Evolutionary conservation across 805 yeast species (phyloP), one percentile per base, ranked within the genome.

Genomic region (Brettanomyces custersianus): DNA sequence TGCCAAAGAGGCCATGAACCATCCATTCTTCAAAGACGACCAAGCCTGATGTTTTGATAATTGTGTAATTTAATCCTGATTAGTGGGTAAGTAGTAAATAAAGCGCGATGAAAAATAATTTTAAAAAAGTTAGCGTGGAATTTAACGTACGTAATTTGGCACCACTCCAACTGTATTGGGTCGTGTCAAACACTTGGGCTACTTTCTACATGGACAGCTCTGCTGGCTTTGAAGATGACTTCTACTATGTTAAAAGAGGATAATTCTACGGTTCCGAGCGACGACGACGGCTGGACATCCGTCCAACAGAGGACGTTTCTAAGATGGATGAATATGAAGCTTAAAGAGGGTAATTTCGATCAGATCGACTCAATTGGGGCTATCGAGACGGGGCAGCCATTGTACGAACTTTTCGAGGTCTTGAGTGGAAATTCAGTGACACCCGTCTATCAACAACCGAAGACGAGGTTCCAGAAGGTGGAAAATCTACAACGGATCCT

Each of bases 1-100:
- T 4, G 95, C 96, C 2, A 66, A 72, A 55, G 95, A 87, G 57
- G 94, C 95, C 13, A 74, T 85, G 86, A 72, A 56, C 3, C 95
- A 87, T 60, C 54, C 57, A 5, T 55, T 54, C 40, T 55, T 55
- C 37, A 48, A 48, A n/a, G n/a, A n/a, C n/a, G n/a, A n/a, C n/a
- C n/a, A n/a, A n/a, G n/a, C n/a, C n/a, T n/a, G n/a, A n/a, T n/a
- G n/a, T n/a, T n/a, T n/a, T n/a, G n/a, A n/a, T n/a, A n/a, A n/a
- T n/a, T n/a, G n/a, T n/a, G n/a, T n/a, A n/a, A n/a, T n/a, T n/a
- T n/a, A n/a, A n/a, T n/a, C n/a, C n/a, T n/a, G n/a, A n/a, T n/a
- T n/a, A n/a, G n/a, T n/a, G n/a, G n/a, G n/a, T n/a, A n/a, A n/a
- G n/a, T n/a, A n/a, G n/a, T n/a, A n/a, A n/a, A n/a, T n/a, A n/a